Evolutionary conservation across 345 rosid species (phyloP), one percentile per base, ranked within the genome.

Genomic region (Firmiana major): DNA sequence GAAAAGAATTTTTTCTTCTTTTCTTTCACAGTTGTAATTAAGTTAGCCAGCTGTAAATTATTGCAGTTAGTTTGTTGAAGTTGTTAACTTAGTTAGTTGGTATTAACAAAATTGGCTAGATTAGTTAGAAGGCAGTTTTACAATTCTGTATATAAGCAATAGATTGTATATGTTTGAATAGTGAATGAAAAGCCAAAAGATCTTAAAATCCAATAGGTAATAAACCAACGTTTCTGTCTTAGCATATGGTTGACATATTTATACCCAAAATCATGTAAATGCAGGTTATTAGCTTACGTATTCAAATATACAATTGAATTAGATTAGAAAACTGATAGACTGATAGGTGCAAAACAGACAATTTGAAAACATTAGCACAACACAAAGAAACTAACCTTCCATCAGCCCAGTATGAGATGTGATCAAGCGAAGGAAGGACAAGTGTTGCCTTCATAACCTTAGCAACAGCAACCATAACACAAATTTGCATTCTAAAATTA

Each of bases 381-480:
- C 9, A 24, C 16, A 62, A 75, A 55, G 45, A 70, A 83, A 71
- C 69, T 19, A 70, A 82, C 99, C 98, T 95, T 63, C 90, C 88
- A 81, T 95, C 99, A 13, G 97, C 97, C 99, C 99, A 95, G 74
- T 83, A 95, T 5, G 99, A 93, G 63, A 89, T 85, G 80, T 95
- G 98, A 79, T 95, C 98, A 38, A 24, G 97, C 69, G 93, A 88
- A 31, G 98, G 99, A 86, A 93, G 97, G 80, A 93, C 94, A 76
- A 95, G 89, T 34, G 97, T 90, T 64, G 98, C 98, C 88, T 95
- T 91, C 93, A 90, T 83, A 38, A 92, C 81, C 82, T 90, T 95
- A 79, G 98, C 97, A 72, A 93, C 89, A 43, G 98, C 97, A 73
- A 93, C 99, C 97, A 93, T 90, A 86, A 93, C 99, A 46, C 99